These are phyloP conservation scores for Rosa lucieae DNA, from an alignment of 306 rosid genomes.

Conservation along the genomic window DNA sequence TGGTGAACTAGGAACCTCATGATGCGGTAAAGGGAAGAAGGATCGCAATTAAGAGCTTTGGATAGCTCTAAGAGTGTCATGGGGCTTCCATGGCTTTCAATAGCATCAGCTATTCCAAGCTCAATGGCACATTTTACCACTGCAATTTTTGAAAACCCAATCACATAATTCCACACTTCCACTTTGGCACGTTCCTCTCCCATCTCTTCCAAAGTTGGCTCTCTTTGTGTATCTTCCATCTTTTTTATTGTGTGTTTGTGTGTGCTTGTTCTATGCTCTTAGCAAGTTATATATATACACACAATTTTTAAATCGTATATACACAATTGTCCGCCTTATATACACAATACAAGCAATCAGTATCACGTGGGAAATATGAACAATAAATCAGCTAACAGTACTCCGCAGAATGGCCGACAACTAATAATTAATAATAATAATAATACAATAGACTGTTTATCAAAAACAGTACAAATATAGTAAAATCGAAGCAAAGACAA, in stretches of 20 bases:
- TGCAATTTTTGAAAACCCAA: constrained; percentile 43
- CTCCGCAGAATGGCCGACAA: too few relatives aligned
- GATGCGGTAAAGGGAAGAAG: constrained; percentile 17
- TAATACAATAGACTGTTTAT: too few relatives aligned
- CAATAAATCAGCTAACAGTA: too few relatives aligned
- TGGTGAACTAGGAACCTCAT: constrained; percentile 54
- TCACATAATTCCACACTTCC: constrained; percentile 45
- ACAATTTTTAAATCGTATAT: background rate
- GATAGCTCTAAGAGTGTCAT: constrained; percentile 52
- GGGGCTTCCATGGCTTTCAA: constrained; percentile 49
- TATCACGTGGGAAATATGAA: too few relatives aligned
- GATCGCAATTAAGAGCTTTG: constrained; percentile 35
- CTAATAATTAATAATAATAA: too few relatives aligned
- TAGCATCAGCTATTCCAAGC: constrained; percentile 59
- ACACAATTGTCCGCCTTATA: too few relatives aligned
- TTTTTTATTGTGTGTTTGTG: background rate
- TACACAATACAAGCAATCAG: too few relatives aligned
- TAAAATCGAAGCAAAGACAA: too few relatives aligned
- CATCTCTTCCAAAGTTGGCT: background rate
- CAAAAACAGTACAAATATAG: too few relatives aligned
- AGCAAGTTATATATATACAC: background rate
- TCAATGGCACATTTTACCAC: constrained; percentile 67
- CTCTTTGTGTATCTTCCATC: background rate
- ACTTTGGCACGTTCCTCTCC: constrained; percentile 38
- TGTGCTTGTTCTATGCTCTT: background rate